Base-by-base conservation (phyloP, 768 basidiomycete species). In the Infundibulicybe gibba region DNA sequence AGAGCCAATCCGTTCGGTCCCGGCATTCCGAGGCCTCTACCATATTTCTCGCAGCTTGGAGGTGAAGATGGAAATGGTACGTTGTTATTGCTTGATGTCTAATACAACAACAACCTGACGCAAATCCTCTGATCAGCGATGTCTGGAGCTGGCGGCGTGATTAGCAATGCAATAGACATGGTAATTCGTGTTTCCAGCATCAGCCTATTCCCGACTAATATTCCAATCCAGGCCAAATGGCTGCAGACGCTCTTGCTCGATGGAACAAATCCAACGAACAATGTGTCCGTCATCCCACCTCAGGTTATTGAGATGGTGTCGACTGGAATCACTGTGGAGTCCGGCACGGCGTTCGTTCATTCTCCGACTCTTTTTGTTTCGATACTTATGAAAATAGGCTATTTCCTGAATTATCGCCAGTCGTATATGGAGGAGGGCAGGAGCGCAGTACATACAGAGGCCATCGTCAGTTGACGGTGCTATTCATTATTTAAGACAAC, bases 131-230 rank as follows among this genome's bases (percentile, higher is more conserved):
- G n/a, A n/a, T 25, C 8, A 25, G 25, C 25, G 3, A 4, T 53
- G 25, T 53, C 62, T 16, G 65, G 61, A 5, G 44, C 61, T 32
- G 63, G 62, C 6, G 65, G 65, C n/a, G 53, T 66, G 2, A 62
- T 66, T 6, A 56, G 47, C 10, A 61, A 49, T 33, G 61, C 63
- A 0, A 50, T 47, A 6, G 65, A 66, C 40, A 55, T 59, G 43
- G 65, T 61, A 40, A 30, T 51, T 40, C 12, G 45, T 17, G 5
- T 17, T 42, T 35, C 12, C 3, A 6, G 44, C 14, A 32, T 37
- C 8, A 13, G 21, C 34, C 41, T 19, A 20, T 5, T 6, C 19
- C 37, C 17, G 15, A n/a, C 2, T 19, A 37, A 32, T 6, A 17
- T 40, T 6, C 8, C 19, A 15, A 8, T 31, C 8, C 20, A 65